A percentile compares a stretch with the other conserved stretches of the same genome.
Conservation (phyloP, 164 flowering plant genomes). For the Pachysandra terminalis region DNA sequence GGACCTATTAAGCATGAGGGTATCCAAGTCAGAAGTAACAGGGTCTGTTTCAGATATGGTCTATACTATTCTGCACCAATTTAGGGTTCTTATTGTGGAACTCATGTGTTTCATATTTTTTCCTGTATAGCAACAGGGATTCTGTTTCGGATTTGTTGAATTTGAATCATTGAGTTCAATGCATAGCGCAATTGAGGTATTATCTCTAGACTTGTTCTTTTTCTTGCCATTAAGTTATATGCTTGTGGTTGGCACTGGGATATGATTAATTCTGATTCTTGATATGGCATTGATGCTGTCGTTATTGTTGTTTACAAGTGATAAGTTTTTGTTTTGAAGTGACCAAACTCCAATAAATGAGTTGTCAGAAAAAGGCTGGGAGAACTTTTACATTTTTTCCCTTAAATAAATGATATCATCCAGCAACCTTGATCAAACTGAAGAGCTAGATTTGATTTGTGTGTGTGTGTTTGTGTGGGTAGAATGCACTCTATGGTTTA, state of each 20-base stretch:
- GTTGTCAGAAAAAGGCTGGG: not conserved
- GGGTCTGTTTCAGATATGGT: conserved; percentile 42
- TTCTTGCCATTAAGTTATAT: not conserved
- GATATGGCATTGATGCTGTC: not conserved
- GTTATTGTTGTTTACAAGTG: not conserved
- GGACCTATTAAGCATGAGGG: conserved; percentile 81
- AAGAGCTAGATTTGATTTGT: not conserved
- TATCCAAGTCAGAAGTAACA: conserved; percentile 89
- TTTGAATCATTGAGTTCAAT: conserved; percentile 59
- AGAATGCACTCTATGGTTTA: no score
- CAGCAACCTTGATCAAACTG: not conserved
- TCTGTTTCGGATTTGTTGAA: conserved; percentile 93
- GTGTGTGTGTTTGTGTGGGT: not conserved
- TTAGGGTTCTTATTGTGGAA: no score
- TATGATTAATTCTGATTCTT: conserved; percentile 1
- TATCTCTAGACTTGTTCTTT: not conserved
- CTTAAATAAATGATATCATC: not conserved
- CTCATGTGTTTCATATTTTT: not conserved
- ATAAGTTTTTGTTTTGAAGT: no score
- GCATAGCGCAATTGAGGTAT: conserved; percentile 80
- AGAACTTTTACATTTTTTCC: not conserved
- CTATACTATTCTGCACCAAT: not conserved
- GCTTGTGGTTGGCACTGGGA: not conserved
- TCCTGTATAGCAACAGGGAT: conserved; percentile 58
- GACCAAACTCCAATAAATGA: not conserved